Evolutionary conservation across 2,329 filamentous ascomycete species (phyloP).

Genomic region (Conoideocrella luteorostrata): DNA sequence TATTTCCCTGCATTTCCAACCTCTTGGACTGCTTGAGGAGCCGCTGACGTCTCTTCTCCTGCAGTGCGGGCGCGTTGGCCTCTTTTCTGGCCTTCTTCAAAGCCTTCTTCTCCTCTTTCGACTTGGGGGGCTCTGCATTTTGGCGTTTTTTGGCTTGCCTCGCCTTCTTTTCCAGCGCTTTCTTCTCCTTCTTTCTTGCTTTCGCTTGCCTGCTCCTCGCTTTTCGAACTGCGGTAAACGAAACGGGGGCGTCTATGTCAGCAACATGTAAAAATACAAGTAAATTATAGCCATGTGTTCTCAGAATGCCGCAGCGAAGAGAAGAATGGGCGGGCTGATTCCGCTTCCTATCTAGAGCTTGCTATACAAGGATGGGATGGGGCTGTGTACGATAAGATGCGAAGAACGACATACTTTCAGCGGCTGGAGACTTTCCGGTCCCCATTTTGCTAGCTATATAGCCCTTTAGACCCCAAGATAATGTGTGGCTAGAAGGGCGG

Average conservation of each 20-base stretch:
- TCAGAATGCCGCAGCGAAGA: no score
- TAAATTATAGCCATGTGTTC: no score
- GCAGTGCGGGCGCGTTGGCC: constrained; percentile 22
- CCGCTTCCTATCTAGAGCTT: no score
- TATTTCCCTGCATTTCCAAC: constrained; percentile 32
- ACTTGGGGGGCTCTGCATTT: constrained; percentile 24
- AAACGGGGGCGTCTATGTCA: no score
- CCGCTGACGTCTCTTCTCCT: constrained; percentile 32
- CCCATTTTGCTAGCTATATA: constrained; percentile 3
- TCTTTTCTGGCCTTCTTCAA: constrained; percentile 24
- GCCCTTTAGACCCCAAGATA: background rate
- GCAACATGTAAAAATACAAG: background rate
- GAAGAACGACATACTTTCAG: constrained; percentile 1
- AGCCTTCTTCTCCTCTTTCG: constrained; percentile 22
- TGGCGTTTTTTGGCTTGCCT: constrained; percentile 18
- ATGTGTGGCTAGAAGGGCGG: background rate
- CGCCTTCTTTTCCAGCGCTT: background rate
- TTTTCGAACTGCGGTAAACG: no score
- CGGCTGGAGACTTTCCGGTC: background rate
- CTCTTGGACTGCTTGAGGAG: constrained; percentile 30
- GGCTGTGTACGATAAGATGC: no score
- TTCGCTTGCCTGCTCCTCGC: background rate
- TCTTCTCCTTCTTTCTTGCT: background rate
- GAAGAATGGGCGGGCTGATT: no score
- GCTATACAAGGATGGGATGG: no score